These are phyloP conservation scores for Kwoniella shivajii DNA, from an alignment of 1,284 basidiomycete genomes.

Conservation along the genomic window DNA sequence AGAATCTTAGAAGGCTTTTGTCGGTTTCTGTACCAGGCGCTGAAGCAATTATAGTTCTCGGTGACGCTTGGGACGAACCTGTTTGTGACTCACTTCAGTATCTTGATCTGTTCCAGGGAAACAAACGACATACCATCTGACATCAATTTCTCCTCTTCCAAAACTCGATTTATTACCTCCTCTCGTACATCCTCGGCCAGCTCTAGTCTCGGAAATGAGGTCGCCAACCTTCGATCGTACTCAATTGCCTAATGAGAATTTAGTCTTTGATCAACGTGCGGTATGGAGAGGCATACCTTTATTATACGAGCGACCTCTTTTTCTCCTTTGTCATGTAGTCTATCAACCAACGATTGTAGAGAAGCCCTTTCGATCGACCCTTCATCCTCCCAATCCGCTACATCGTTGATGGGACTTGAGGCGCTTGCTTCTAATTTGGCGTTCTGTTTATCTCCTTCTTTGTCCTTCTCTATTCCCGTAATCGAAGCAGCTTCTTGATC, in stretches of 20 bases:
- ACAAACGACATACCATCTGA: conserved; percentile 3
- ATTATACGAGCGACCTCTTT: conserved; percentile 76
- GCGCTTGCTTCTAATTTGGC: conserved; percentile 44
- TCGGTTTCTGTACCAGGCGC: conserved; percentile 56
- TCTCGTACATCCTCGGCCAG: conserved; percentile 66
- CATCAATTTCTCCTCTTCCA: conserved; percentile 44
- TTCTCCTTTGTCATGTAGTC: conserved; percentile 82
- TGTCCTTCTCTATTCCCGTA: neutral
- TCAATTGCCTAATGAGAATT: conserved; percentile 68
- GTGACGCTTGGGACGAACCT: neutral
- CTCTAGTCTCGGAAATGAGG: conserved; percentile 66
- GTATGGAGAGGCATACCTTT: conserved; percentile 55
- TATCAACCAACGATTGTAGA: conserved; percentile 66
- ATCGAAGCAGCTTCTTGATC: neutral
- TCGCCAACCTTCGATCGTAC: conserved; percentile 75
- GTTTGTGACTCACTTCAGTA: neutral
- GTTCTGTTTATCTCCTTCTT: neutral
- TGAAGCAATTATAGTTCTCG: conserved; percentile 4
- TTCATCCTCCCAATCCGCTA: conserved; percentile 32
- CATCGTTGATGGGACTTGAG: neutral
- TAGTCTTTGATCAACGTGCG: neutral
- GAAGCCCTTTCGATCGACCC: conserved; percentile 14
- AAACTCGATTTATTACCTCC: conserved; percentile 58
- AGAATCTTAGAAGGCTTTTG: conserved; percentile 71
- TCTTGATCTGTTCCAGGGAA: neutral